Conservation (phyloP, 2,329 filamentous ascomycete species). For the Metarhizium album region DNA sequence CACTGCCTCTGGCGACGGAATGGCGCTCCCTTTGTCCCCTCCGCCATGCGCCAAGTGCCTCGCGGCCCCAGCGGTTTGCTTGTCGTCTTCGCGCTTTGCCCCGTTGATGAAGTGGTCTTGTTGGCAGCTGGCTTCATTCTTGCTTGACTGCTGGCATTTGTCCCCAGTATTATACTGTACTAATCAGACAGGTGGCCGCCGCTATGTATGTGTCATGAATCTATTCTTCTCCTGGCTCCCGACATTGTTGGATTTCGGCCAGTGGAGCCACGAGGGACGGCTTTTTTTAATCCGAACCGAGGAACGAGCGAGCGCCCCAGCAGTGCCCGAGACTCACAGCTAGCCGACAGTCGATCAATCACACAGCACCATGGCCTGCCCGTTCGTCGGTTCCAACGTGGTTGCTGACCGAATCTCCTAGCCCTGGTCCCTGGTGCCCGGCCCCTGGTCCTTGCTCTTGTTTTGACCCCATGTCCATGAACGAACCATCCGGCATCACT, state of each 20-base stretch:
- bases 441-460: neutral
- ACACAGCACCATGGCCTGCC: neutral
- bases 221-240: neutral
- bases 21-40: neutral
- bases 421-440: neutral
- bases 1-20: no score
- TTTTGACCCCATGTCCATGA: neutral
- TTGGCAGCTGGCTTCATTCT: neutral
- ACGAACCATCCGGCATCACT: neutral
- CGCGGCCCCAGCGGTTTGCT: neutral
- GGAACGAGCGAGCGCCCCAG: no score
- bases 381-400: neutral
- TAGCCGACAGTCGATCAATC: no score
- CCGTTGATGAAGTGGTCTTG: neutral
- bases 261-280: neutral
- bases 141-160: neutral
- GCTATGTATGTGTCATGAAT: conserved; percentile 1
- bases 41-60: neutral
- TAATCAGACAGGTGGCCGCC: neutral
- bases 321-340: no score
- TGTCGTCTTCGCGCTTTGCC: neutral
- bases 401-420: neutral
- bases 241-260: neutral
- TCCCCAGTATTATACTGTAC: neutral
- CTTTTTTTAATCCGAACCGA: no score